Evolutionary conservation across 1,139 yeast species (phyloP).

Genomic region (Blastobotrys elegans): DNA sequence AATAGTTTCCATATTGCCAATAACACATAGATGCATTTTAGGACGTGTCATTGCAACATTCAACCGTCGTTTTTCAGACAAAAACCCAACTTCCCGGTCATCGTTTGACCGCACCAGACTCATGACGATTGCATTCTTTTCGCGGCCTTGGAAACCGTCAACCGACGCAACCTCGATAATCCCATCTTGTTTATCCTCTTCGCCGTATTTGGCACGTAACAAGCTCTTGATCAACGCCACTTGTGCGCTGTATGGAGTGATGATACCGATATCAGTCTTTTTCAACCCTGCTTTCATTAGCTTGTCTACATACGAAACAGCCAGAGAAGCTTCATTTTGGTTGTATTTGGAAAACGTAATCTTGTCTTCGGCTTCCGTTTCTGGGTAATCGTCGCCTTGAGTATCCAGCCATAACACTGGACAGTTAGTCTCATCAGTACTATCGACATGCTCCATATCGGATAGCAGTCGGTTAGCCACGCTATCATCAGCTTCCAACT

Average conservation of each 20-base stretch:
- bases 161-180: slow-evolving; percentile 77
- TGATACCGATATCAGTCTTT: slow-evolving; percentile 60
- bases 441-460: slow-evolving; percentile 53
- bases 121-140: slow-evolving; percentile 78
- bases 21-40: slow-evolving; percentile 73
- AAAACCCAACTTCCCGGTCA: slow-evolving; percentile 63
- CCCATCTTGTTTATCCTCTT: slow-evolving; percentile 41
- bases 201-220: slow-evolving; percentile 6
- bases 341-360: slow-evolving; percentile 48
- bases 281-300: slow-evolving; percentile 46
- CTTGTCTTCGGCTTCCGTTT: slow-evolving; percentile 39
- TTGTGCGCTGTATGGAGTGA: slow-evolving; percentile 88
- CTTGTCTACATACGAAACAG: slow-evolving; percentile 48
- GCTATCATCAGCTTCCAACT: slow-evolving; percentile 56
- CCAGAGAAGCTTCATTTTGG: slow-evolving; percentile 66
- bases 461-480: slow-evolving; percentile 50
- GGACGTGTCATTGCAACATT: slow-evolving; percentile 94
- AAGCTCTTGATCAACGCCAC: slow-evolving; percentile 54
- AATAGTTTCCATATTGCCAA: slow-evolving; percentile 77
- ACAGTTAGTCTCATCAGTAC: slow-evolving; percentile 40
- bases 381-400: slow-evolving; percentile 73
- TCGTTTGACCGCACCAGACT: slow-evolving; percentile 76
- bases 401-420: slow-evolving; percentile 83
- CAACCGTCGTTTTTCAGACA: slow-evolving; percentile 57
- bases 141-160: slow-evolving; percentile 93